These are phyloP conservation scores for Xylaria sp. DNA, from an alignment of 2,329 filamentous ascomycete species.

Conservation along the genomic window DNA sequence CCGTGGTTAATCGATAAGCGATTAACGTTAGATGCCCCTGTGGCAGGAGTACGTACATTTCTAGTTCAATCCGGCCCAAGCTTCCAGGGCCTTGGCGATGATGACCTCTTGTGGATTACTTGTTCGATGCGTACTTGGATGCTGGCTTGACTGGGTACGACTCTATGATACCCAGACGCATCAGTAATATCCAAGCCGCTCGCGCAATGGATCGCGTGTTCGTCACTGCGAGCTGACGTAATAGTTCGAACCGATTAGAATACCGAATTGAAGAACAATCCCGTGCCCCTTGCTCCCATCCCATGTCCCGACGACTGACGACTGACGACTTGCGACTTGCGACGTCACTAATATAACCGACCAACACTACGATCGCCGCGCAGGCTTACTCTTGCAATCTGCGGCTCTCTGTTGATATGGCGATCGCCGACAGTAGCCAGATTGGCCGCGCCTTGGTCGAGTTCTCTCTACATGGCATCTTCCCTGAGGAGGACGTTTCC, in stretches of 20 bases:
- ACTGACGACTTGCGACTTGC: background rate
- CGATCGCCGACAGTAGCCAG: conserved; percentile 41
- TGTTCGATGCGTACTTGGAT: background rate
- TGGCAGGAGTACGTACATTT: conserved; percentile 6
- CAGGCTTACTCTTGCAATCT: background rate
- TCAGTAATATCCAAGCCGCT: background rate
- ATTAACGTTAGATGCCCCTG: background rate
- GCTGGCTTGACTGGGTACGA: background rate
- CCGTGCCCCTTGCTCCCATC: background rate
- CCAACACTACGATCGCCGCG: conserved; percentile 5
- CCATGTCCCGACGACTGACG: background rate
- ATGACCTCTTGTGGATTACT: background rate
- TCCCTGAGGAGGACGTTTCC: conserved; percentile 61
- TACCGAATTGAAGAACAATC: background rate
- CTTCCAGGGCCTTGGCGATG: background rate
- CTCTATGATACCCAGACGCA: background rate
- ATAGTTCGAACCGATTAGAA: background rate
- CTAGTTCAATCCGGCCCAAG: background rate
- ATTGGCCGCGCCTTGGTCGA: conserved; percentile 72
- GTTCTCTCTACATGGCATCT: conserved; percentile 64
- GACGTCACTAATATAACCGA: conserved; percentile 7
- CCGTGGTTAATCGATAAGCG: background rate
- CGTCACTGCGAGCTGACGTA: background rate
- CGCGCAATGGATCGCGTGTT: background rate
- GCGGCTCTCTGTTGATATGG: conserved; percentile 41